A percentile compares a stretch with the other conserved stretches of the same genome.
Conservation (phyloP, 176 grass and related monocot genomes). For the bread wheat (Triticum aestivum) region DNA sequence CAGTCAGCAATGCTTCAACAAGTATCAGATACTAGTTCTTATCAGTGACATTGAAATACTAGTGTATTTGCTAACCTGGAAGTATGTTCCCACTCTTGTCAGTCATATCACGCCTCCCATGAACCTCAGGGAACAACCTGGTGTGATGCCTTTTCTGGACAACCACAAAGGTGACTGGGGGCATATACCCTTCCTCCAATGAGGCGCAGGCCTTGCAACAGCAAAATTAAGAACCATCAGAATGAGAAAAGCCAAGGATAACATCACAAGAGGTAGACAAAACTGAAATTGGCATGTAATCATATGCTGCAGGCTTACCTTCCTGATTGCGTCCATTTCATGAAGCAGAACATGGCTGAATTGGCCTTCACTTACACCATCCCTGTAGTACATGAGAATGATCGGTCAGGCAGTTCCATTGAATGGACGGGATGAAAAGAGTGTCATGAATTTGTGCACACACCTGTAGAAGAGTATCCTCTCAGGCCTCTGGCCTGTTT, state of each 20-base stretch:
- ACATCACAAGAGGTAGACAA: not conserved
- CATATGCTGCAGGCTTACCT: conserved; percentile 36
- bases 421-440: not conserved
- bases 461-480: conserved; percentile 79
- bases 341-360: conserved; percentile 37
- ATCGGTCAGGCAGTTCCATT: not conserved
- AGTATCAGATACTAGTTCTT: not conserved
- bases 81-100: conserved; percentile 87
- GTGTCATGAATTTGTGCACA: not conserved
- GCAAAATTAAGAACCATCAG: not conserved
- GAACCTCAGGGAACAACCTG: conserved; percentile 70
- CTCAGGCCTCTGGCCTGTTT: conserved; percentile 29
- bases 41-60: not conserved
- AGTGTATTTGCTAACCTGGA: conserved; percentile 52
- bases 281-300: not conserved
- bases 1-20: not conserved
- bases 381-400: conserved; percentile 21
- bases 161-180: conserved; percentile 75
- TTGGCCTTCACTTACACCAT: conserved; percentile 36
- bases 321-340: conserved; percentile 78
- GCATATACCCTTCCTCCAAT: conserved; percentile 57
- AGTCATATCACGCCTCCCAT: conserved; percentile 46
- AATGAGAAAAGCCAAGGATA: not conserved
- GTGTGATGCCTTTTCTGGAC: conserved; percentile 91
- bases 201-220: conserved; percentile 68